These are phyloP conservation scores for Castanea sativa DNA, from an alignment of 306 rosid genomes.

Conservation along the genomic window DNA sequence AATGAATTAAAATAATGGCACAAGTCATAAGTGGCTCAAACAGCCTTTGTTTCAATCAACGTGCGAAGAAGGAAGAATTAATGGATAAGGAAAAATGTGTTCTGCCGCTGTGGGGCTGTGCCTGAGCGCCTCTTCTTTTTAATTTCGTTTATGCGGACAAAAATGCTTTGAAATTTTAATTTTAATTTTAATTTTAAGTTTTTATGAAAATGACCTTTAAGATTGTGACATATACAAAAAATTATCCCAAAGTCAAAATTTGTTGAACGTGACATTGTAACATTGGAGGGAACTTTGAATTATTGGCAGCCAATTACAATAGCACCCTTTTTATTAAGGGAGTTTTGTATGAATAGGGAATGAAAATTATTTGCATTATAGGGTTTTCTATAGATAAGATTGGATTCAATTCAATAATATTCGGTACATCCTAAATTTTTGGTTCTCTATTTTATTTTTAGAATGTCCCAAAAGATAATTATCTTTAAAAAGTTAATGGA, in stretches of 20 bases:
- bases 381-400: no score
- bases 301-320: background rate
- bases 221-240: background rate
- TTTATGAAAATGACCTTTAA: slow-evolving; percentile 9
- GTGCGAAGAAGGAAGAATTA: no score
- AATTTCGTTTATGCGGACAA: background rate
- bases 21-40: background rate
- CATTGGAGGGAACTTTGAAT: slow-evolving; percentile 13
- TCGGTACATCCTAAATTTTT: no score
- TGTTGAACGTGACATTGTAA: slow-evolving; percentile 10
- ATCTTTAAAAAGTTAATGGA: no score
- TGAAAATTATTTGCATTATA: no score
- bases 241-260: slow-evolving; percentile 1
- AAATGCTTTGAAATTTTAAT: background rate
- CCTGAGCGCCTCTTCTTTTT: background rate
- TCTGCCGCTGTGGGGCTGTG: background rate
- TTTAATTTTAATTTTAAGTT: background rate
- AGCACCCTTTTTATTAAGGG: background rate
- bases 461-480: no score
- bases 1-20: background rate
- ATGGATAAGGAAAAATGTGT: background rate
- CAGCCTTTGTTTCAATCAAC: background rate
- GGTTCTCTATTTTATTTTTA: no score
- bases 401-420: no score
- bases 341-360: background rate